phyloP scores from a whole-genome alignment of 2,329 filamentous ascomycete genomes.

The Arachnopeziza araneosa region DNA sequence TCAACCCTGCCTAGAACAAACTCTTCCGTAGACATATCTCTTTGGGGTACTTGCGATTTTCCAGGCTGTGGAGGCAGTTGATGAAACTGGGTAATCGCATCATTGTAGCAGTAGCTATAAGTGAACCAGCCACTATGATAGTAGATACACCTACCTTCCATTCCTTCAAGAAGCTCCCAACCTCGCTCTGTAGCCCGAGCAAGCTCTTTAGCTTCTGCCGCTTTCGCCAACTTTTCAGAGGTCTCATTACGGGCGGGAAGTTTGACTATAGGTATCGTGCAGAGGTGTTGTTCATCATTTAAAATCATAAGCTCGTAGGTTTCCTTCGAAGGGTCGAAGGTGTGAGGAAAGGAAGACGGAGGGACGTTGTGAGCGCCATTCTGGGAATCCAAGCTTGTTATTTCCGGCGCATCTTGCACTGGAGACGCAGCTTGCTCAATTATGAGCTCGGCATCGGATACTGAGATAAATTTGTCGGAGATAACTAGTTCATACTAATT shows the following conservation, averaged over 20 bases:
- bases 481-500: slow-evolving; percentile 59
- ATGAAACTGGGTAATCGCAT: slow-evolving; percentile 68
- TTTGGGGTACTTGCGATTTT: slow-evolving; percentile 55
- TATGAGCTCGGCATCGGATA: slow-evolving; percentile 47
- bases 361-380: slow-evolving; percentile 8
- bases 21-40: slow-evolving; percentile 57
- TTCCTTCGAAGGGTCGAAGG: slow-evolving; percentile 21
- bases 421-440: slow-evolving; percentile 32
- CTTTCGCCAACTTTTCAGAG: slow-evolving; percentile 43
- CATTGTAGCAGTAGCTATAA: slow-evolving; percentile 69
- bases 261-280: slow-evolving; percentile 56
- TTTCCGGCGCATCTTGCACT: slow-evolving; percentile 16
- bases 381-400: slow-evolving; percentile 21
- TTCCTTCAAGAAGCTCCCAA: slow-evolving; percentile 60
- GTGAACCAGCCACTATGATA: slow-evolving; percentile 71
- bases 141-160: slow-evolving; percentile 66
- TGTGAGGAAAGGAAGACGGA: background rate
- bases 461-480: slow-evolving; percentile 53
- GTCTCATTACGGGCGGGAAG: slow-evolving; percentile 41
- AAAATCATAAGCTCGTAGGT: slow-evolving; percentile 57
- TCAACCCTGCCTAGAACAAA: slow-evolving; percentile 58
- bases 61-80: slow-evolving; percentile 57
- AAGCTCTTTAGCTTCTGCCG: slow-evolving; percentile 61
- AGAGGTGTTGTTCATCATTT: slow-evolving; percentile 55
- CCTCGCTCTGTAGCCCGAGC: slow-evolving; percentile 61